A percentile compares a stretch with the other conserved stretches of the same genome.
Conservation (phyloP, 352 stramenopile species). For the Pythium monospermum region DNA sequence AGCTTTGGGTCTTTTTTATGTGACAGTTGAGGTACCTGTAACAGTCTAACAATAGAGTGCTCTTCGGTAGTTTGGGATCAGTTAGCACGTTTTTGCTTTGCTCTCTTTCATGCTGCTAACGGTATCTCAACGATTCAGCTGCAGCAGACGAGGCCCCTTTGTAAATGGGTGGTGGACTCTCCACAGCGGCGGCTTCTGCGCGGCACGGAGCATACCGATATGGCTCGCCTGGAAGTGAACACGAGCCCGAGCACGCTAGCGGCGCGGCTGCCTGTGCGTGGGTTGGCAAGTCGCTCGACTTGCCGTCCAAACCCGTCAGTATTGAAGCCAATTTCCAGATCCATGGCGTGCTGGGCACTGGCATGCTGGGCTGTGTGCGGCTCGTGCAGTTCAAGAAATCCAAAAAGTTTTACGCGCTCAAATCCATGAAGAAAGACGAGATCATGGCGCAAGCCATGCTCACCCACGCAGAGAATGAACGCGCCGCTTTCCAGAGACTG, state of each 20-base stretch:
- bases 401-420: conserved; percentile 62
- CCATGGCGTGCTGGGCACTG: conserved; percentile 54
- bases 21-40: no score
- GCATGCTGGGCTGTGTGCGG: conserved; percentile 67
- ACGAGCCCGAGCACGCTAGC: neutral
- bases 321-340: conserved; percentile 55
- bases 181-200: neutral
- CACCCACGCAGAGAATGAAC: conserved; percentile 48
- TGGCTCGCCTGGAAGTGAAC: conserved; percentile 7
- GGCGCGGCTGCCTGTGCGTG: conserved; percentile 18
- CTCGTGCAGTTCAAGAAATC: conserved; percentile 56
- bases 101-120: no score
- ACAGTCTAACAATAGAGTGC: no score
- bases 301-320: conserved; percentile 50
- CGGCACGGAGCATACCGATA: conserved; percentile 10
- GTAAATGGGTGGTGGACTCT: conserved; percentile 20
- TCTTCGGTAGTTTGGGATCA: no score
- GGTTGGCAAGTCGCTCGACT: conserved; percentile 46
- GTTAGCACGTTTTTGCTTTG: no score
- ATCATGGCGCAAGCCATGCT: conserved; percentile 54
- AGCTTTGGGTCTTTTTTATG: no score
- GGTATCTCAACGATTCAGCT: no score
- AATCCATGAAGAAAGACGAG: conserved; percentile 70
- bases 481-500: conserved; percentile 38
- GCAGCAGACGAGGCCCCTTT: no score